A percentile compares a stretch with the other conserved stretches of the same genome.
phyloP scores from a whole-genome alignment of 129 eudicot species.

The Helianthus tuberosus region DNA sequence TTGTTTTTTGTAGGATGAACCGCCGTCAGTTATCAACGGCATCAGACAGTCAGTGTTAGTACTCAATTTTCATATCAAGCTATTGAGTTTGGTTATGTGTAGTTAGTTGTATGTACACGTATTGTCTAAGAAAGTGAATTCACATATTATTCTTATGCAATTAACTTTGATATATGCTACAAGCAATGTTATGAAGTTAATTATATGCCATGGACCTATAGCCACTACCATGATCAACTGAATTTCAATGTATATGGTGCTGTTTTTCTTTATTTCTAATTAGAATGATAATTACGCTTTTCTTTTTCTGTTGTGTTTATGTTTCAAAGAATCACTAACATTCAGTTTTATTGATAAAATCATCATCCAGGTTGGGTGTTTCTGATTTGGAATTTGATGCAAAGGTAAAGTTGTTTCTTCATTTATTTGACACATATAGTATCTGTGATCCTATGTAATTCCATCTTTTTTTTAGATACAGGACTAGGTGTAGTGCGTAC shows the following conservation, averaged over 20 bases:
- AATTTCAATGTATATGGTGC: no score
- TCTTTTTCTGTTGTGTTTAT: background rate
- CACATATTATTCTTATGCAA: no score
- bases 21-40: no score
- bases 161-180: background rate
- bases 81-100: no score
- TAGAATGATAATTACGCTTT: background rate
- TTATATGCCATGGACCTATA: background rate
- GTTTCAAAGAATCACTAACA: conserved; percentile 3
- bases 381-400: conserved; percentile 76
- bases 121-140: background rate
- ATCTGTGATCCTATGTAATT: background rate
- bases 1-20: no score
- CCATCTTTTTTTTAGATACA: background rate
- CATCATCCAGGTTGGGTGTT: conserved; percentile 58
- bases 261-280: background rate
- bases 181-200: background rate
- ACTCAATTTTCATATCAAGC: no score
- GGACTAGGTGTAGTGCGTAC: background rate
- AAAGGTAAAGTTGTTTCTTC: conserved; percentile 46
- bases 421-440: background rate
- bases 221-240: background rate
- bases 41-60: no score
- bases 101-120: background rate
- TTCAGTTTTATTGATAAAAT: background rate